Evolutionary conservation across 768 basidiomycete genomes (phyloP).

Genomic region (Austroboletus festivus): DNA sequence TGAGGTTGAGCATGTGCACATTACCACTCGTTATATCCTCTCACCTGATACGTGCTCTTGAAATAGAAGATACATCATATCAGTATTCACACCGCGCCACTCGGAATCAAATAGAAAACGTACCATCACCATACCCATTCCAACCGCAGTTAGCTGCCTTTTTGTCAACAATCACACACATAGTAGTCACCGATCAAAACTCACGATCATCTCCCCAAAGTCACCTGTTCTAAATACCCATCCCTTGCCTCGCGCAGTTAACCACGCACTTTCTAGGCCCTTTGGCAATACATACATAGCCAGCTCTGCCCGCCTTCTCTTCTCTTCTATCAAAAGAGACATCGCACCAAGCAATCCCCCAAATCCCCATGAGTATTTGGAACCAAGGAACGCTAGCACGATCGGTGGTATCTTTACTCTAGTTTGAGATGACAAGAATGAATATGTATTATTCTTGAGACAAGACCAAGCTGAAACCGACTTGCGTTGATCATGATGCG

Average conservation of each 20-base stretch:
- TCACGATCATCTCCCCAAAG: slow-evolving; percentile 63
- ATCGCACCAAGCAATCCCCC: slow-evolving; percentile 73
- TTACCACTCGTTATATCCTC: not conserved
- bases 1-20: slow-evolving; percentile 2
- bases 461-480: slow-evolving; percentile 54
- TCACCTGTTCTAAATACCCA: slow-evolving; percentile 70
- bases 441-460: slow-evolving; percentile 59
- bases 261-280: slow-evolving; percentile 88
- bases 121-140: slow-evolving; percentile 92
- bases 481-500: not conserved
- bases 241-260: slow-evolving; percentile 69
- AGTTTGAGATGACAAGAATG: slow-evolving; percentile 40
- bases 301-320: slow-evolving; percentile 81
- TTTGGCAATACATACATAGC: slow-evolving; percentile 93
- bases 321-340: slow-evolving; percentile 83
- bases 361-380: slow-evolving; percentile 71
- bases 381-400: slow-evolving; percentile 55
- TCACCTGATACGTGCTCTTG: slow-evolving; percentile 75
- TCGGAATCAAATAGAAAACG: slow-evolving; percentile 22
- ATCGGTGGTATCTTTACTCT: slow-evolving; percentile 39
- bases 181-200: slow-evolving; percentile 21
- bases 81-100: slow-evolving; percentile 1
- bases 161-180: slow-evolving; percentile 8
- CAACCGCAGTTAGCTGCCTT: slow-evolving; percentile 58
- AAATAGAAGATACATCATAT: slow-evolving; percentile 7